These are phyloP conservation scores for Cutaneotrichosporon spelunceum DNA, from an alignment of 1,284 basidiomycete genomes.

Conservation along the genomic window DNA sequence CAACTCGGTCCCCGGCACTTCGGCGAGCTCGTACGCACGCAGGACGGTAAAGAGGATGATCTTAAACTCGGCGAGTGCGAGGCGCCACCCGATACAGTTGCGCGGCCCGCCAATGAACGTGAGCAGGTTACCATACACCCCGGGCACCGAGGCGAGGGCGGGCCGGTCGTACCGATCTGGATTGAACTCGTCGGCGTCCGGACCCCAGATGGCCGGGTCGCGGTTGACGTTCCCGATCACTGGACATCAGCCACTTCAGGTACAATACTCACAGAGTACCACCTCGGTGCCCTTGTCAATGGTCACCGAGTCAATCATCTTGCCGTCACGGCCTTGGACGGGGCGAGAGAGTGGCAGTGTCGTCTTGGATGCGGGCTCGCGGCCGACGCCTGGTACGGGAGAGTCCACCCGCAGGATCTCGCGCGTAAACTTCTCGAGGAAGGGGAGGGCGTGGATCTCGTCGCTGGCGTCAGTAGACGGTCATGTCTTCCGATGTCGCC, in stretches of 20 bases:
- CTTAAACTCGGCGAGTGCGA: slow-evolving; percentile 63
- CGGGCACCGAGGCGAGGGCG: slow-evolving; percentile 51
- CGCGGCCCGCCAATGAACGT: slow-evolving; percentile 63
- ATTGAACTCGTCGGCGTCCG: slow-evolving; percentile 64
- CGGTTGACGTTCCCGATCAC: slow-evolving; percentile 58
- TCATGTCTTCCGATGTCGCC: neutral
- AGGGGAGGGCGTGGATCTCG: slow-evolving; percentile 53
- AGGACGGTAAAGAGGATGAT: slow-evolving; percentile 58
- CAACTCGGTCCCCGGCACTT: slow-evolving; percentile 47
- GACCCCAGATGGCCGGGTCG: slow-evolving; percentile 62
- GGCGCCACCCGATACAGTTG: slow-evolving; percentile 65
- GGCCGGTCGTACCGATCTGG: slow-evolving; percentile 31
- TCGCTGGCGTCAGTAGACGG: slow-evolving; percentile 19
- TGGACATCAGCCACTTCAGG: slow-evolving; percentile 14
- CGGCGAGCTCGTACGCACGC: slow-evolving; percentile 57
- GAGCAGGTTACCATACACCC: slow-evolving; percentile 52
- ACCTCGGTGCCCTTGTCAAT: slow-evolving; percentile 55
- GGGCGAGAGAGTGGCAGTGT: slow-evolving; percentile 61
- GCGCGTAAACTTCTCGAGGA: slow-evolving; percentile 63
- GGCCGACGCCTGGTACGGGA: slow-evolving; percentile 56
- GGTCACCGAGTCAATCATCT: slow-evolving; percentile 59
- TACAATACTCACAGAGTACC: slow-evolving; percentile 54
- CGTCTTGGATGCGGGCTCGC: slow-evolving; percentile 56
- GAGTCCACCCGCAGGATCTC: slow-evolving; percentile 65
- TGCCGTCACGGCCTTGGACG: slow-evolving; percentile 48